Base-by-base conservation (phyloP, 257 asterid species). In the Ligustrum vulgare region DNA sequence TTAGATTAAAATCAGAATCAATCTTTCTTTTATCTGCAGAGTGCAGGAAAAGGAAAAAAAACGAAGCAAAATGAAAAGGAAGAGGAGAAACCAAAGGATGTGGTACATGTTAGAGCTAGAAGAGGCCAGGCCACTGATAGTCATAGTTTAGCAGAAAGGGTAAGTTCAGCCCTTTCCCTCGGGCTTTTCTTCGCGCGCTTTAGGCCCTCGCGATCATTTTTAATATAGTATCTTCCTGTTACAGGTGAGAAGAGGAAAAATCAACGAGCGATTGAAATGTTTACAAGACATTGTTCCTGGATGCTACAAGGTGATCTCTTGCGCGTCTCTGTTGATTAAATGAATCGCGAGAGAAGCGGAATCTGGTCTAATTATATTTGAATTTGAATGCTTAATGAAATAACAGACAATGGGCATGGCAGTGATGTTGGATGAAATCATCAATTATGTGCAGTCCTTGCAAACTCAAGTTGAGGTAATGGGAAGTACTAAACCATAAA, bases 351-450 rank as follows among this genome's bases (percentile, higher is more conserved):
- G 28, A 20, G 12, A 56, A 22, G 10, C 4, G 7, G 12, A 60
- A 41, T 41, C 47, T 41, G 13, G 47, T 41, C 47, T 41, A 41
- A 41, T 41, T 9, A 9, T 10, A 41, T 41, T 74, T 36, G 15
- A 58, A 41, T 41, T 74, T 36, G 15, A 58, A 70, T 71, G 35
- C 47, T 63, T 70, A 51, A 66, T 71, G 13, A 51, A 76, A 79
- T 86, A 76, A 77, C 97, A 93, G 98, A 86, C 92, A 4, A 91
- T 91, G 98, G 98, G 98, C 25, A 93, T 93, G 98, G 94, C 98
- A 15, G 91, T 89, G 6, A 93, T 93, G 98, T 82, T 93, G 87
- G 98, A 93, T 78, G 97, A 93, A 82, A 93, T 91, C 23, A 93
- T 91, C 80, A 93, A 87, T 75, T 93, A 93, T 70, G 97, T 93